Conservation (phyloP, 2,329 filamentous ascomycete species). For the Kalaharituber pfeilii region DNA sequence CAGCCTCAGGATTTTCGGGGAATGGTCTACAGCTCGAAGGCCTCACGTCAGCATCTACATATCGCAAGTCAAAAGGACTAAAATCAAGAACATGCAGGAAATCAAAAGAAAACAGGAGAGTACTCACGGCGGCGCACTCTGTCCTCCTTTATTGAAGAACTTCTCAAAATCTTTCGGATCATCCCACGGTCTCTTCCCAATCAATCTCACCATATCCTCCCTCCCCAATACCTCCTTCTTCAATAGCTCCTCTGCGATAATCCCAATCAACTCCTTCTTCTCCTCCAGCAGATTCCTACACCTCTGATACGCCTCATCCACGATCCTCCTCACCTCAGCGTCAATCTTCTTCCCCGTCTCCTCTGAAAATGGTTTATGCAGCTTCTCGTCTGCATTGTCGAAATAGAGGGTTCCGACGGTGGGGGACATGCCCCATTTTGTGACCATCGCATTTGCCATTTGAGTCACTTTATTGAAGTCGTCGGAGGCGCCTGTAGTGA, state of each 20-base stretch:
- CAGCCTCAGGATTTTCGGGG: not conserved
- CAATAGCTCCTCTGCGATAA: slow-evolving; percentile 84
- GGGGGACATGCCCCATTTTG: slow-evolving; percentile 95
- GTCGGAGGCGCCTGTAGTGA: slow-evolving; percentile 85
- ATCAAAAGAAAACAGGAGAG: not conserved
- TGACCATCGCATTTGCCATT: slow-evolving; percentile 95
- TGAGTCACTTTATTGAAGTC: slow-evolving; percentile 97
- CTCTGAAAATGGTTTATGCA: slow-evolving; percentile 93
- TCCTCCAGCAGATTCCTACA: slow-evolving; percentile 66
- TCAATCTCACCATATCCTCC: slow-evolving; percentile 78
- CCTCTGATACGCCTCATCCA: slow-evolving; percentile 81
- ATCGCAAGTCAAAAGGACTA: not conserved
- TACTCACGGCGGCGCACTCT: not conserved
- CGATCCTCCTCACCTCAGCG: slow-evolving; percentile 72
- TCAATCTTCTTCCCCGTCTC: slow-evolving; percentile 86
- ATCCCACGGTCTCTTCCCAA: slow-evolving; percentile 69
- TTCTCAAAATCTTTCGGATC: slow-evolving; percentile 82
- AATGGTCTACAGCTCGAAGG: not conserved
- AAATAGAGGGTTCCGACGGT: slow-evolving; percentile 88
- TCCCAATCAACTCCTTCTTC: slow-evolving; percentile 74
- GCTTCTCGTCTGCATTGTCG: slow-evolving; percentile 56
- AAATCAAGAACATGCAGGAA: not conserved
- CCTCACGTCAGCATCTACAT: not conserved
- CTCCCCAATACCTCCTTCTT: slow-evolving; percentile 78
- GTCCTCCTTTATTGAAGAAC: slow-evolving; percentile 48